Conservation (phyloP, 2,329 filamentous ascomycete genomes). For the Ceratocystiopsis brevicomis region DNA sequence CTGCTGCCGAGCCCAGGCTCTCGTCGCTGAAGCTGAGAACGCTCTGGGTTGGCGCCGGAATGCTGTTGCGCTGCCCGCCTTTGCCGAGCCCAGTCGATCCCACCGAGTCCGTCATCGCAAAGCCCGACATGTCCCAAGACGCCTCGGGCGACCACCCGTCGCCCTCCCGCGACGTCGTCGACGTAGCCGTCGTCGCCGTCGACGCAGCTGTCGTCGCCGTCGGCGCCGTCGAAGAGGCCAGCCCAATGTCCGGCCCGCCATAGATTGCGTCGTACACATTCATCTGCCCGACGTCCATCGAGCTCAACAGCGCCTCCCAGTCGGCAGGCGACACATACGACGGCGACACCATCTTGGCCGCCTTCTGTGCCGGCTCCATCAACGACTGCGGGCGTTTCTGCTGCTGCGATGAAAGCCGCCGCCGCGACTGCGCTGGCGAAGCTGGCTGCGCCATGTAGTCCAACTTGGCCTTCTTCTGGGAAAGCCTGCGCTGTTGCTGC, state of each 20-base stretch:
- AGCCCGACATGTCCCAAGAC: conserved; percentile 33
- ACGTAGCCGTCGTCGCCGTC: conserved; percentile 23
- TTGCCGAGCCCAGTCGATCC: conserved; percentile 2
- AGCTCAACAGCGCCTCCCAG: conserved; percentile 67
- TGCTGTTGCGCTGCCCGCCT: conserved; percentile 12
- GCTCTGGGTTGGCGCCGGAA: conserved; percentile 28
- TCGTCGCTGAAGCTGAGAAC: conserved; percentile 39
- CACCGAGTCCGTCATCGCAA: conserved; percentile 29
- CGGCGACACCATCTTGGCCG: conserved; percentile 16
- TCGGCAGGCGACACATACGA: conserved; percentile 40
- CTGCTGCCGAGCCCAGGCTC: conserved; percentile 31
- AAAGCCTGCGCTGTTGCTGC: conserved; percentile 8
- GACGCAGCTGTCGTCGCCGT: too few species aligned
- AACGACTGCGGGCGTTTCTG: conserved; percentile 13
- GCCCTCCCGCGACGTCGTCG: conserved; percentile 15
- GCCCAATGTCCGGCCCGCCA: conserved; percentile 34
- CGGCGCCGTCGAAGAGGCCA: conserved; percentile 15
- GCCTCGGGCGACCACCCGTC: conserved; percentile 34
- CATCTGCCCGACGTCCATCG: conserved; percentile 58
- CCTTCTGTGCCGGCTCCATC: conserved; percentile 17
- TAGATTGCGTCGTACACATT: conserved; percentile 79
- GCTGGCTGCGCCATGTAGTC: conserved; percentile 33
- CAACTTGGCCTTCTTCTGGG: conserved; percentile 25
- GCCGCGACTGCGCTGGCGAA: conserved; percentile 25
- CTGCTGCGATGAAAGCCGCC: conserved; percentile 16